Conservation (phyloP, 2,329 filamentous ascomycete genomes). For the Pseudonectria buxi region DNA sequence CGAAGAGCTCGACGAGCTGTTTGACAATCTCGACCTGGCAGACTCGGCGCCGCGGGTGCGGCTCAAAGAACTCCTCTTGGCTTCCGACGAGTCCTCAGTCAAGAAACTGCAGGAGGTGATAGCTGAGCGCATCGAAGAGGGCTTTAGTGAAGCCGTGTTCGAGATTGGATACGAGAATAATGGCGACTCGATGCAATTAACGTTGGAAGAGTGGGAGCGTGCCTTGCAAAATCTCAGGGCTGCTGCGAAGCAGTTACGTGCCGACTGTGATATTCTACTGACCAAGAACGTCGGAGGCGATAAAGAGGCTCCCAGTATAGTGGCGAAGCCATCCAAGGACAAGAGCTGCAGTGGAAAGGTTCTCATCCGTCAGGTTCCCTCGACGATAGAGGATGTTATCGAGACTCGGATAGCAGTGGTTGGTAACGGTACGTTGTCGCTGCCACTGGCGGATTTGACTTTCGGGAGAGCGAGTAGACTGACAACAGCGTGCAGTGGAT, state of each 20-base stretch:
- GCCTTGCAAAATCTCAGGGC: conserved; percentile 60
- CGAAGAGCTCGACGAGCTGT: conserved; percentile 85
- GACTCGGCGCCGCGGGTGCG: conserved; percentile 62
- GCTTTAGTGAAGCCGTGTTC: conserved; percentile 82
- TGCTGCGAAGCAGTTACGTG: conserved; percentile 58
- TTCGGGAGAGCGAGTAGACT: background rate
- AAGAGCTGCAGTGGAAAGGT: conserved; percentile 78
- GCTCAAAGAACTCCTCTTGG: conserved; percentile 71
- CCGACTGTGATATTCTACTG: conserved; percentile 74
- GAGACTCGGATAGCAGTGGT: conserved; percentile 96
- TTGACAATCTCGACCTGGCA: conserved; percentile 76
- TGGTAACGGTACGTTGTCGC: conserved; percentile 62
- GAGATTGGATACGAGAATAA: conserved; percentile 89
- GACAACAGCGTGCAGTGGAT: conserved; percentile 56
- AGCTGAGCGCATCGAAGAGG: conserved; percentile 66
- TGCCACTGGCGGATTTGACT: background rate
- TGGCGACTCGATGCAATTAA: conserved; percentile 76
- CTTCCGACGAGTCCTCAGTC: conserved; percentile 52
- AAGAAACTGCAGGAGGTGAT: conserved; percentile 60
- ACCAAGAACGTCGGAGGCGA: conserved; percentile 85
- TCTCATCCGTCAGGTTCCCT: conserved; percentile 68
- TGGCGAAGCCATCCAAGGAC: conserved; percentile 53
- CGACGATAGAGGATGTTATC: conserved; percentile 76
- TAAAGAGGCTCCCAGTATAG: conserved; percentile 58
- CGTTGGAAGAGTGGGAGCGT: conserved; percentile 64